Evolutionary conservation across 768 basidiomycete species (phyloP), one percentile per base, ranked within the genome.

Genomic region (Dioszegia crocea): DNA sequence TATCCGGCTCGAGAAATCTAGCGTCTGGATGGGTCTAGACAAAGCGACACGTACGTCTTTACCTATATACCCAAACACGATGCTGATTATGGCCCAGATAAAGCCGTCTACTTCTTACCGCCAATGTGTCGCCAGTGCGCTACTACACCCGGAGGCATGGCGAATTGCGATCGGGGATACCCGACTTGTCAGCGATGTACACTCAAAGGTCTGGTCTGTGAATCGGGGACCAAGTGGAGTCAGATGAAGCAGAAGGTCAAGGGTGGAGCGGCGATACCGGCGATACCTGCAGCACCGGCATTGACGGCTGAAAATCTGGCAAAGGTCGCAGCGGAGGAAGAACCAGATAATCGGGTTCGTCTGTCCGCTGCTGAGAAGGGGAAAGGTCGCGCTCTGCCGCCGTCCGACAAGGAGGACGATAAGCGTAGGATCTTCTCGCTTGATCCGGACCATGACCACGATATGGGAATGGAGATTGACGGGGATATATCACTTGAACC

Each of bases 11-110:
- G 64, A 67, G 43, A 47, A 59, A 49, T 30, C 40, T 14, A 64
- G 64, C 26, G 55, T 70, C 16, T 73, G 71, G 71, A 67, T 67
- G 40, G 61, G 59, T 16, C 45, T 72, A 2, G 63, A 64, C n/a
- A 61, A 66, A 43, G 47, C 57, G 14, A 53, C 56, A 12, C 27
- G 70, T 71, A 44, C 29, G 43, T 27, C 41, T 19, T 24, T 21
- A 17, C 48, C 19, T n/a, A n/a, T n/a, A 29, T 4, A 3, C 26
- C 29, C 14, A 19, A 10, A 29, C 9, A 9, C 39, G 17, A 27
- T 26, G 38, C 26, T 54, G n/a, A 50, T 29, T 33, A 33, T 33
- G 14, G 19, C 10, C 17, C 43, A 71, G 70, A 38, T 24, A 38
- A 47, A 31, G 66, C 64, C 4, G 60, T 64, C 16, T 66, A 61